phyloP scores from a whole-genome alignment of 108 stramenopile genomes.

The Fragilariopsis cylindrus region DNA sequence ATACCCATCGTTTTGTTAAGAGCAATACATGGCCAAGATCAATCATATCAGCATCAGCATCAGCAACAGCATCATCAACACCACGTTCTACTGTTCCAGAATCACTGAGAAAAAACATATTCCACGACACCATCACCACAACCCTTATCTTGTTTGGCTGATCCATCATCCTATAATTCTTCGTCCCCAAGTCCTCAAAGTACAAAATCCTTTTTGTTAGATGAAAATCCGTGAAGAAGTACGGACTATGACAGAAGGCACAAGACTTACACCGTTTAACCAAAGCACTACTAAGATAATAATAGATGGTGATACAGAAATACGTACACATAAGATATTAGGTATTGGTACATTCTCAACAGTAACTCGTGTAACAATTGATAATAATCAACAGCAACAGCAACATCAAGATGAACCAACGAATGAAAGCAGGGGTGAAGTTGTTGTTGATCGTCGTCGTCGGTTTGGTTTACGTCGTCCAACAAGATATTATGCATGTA shows the following conservation, averaged over 20 bases:
- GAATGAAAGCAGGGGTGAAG: too few species aligned
- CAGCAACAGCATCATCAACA: too few species aligned
- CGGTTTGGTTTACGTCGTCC: neutral
- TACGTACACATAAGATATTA: constrained; percentile 20
- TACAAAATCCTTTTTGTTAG: too few species aligned
- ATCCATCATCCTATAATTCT: too few species aligned
- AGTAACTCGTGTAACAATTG: constrained; percentile 37
- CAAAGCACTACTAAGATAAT: neutral
- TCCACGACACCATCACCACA: too few species aligned
- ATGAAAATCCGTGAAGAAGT: neutral
- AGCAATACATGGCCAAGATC: too few species aligned
- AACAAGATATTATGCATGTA: constrained; percentile 35
- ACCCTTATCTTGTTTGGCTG: too few species aligned
- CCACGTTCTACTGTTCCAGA: too few species aligned
- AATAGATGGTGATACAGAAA: neutral
- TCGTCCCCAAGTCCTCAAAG: too few species aligned
- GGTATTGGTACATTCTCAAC: constrained; percentile 66
- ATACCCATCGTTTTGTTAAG: too few species aligned
- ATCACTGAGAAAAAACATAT: too few species aligned
- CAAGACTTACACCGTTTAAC: neutral
- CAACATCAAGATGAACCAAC: neutral
- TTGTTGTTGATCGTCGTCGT: neutral
- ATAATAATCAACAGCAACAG: neutral
- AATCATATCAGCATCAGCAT: too few species aligned
- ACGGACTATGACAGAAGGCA: constrained; percentile 4